Conservation (phyloP, 2,329 filamentous ascomycete species). For the Fusarium sp. region DNA sequence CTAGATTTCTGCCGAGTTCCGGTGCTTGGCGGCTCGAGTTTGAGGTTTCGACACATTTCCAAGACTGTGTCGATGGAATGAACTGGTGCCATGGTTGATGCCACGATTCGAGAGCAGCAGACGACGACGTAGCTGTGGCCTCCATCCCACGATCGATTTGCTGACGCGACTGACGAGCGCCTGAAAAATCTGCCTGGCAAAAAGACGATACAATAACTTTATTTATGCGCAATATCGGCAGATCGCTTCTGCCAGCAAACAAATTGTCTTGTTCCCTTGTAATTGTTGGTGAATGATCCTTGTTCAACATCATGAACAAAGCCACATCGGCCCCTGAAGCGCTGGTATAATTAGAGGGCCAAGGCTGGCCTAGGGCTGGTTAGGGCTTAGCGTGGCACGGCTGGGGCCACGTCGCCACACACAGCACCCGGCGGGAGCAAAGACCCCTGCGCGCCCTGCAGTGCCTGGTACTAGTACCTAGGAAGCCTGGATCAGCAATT, state of each 20-base stretch:
- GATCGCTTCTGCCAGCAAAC: conserved; percentile 13
- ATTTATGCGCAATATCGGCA: conserved; percentile 2
- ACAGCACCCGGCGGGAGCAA: conserved; percentile 1
- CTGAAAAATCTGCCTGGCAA: neutral
- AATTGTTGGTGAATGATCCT: conserved; percentile 11
- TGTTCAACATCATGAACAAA: conserved; percentile 19
- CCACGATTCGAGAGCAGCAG: neutral
- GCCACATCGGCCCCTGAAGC: conserved; percentile 24
- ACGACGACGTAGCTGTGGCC: neutral
- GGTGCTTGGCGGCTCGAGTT: conserved; percentile 21
- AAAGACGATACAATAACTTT: conserved; percentile 3
- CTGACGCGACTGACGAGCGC: neutral
- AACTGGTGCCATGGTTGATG: conserved; percentile 14
- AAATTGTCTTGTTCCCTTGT: conserved; percentile 3
- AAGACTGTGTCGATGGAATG: conserved; percentile 11
- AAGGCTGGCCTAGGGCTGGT: conserved; percentile 9
- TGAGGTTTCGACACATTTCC: conserved; percentile 12
- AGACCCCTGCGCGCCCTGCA: conserved; percentile 27
- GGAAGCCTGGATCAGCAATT: neutral
- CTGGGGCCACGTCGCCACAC: conserved; percentile 38
- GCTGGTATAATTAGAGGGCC: conserved; percentile 23
- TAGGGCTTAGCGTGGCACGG: conserved; percentile 22
- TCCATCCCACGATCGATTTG: neutral
- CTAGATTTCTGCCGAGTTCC: conserved; percentile 33
- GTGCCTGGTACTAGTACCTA: too few relatives aligned